Evolutionary conservation across 139 green algal genomes (phyloP), one percentile per base, ranked within the genome.

Genomic region (Picochlorum costavermella): DNA sequence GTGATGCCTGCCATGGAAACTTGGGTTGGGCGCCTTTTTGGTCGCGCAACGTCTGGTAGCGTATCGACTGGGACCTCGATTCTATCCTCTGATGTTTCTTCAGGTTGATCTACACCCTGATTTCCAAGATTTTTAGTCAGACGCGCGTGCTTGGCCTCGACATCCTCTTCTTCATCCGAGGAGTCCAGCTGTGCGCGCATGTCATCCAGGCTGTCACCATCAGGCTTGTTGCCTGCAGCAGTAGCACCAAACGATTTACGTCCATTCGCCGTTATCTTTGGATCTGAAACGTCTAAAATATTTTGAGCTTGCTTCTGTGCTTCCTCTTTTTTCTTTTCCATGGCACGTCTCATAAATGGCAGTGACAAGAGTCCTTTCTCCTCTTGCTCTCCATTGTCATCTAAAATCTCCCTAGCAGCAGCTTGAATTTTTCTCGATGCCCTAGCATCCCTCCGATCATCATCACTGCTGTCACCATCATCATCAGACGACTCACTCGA

Each of bases 291-390:
- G 1, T 40, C 49, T 44, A 85, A 66, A 50, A 77, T 11, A n/a
- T 50, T 44, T 2, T 40, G 36, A 20, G 80, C 80, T 28, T 74
- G 65, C 20, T 60, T 49, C 23, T 71, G 29, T 40, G 77, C 77
- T 33, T 60, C 45, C 33, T 60, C 56, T 10, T 56, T 68, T 71
- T 80, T 74, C 64, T 67, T 63, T 68, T 88, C 79, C 48, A 88
- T 65, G 11, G 86, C 86, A 0, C 90, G 68, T 48, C 74, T 63
- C 90, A 97, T 97, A 80, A 98, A 98, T 20, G 92, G 92, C 63
- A 98, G 80, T 11, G 75, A 75, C 59, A 96, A 90, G 17, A 96
- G 78, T 31, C 90, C 88, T 67, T 86, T 86, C 44, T 71, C 69
- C 5, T 75, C 67, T n/a, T 44, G 61, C 16, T 72, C 75, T 2